These are phyloP conservation scores for Chytriomyces sp. DNA, from an alignment of 192 early-diverging fungal genomes.

Conservation along the genomic window DNA sequence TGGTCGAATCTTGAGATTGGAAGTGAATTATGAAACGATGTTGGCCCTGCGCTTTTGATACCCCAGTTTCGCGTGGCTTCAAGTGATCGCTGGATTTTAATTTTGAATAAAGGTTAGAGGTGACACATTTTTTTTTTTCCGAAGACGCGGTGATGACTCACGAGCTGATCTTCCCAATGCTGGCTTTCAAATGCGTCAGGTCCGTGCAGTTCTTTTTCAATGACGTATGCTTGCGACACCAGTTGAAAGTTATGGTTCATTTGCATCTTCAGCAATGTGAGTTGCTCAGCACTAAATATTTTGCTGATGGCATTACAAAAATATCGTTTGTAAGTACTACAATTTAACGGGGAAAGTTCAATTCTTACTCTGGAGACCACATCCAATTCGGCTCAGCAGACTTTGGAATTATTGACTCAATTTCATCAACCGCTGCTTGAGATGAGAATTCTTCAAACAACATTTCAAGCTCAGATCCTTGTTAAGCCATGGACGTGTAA, in stretches of 20 bases:
- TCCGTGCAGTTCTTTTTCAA: conserved; percentile 31
- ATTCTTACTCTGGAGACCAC: not conserved
- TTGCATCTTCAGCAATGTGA: conserved; percentile 17
- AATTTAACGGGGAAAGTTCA: not conserved
- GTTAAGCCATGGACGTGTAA: too few species aligned
- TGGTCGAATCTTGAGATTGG: conserved; percentile 14
- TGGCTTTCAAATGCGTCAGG: conserved; percentile 17
- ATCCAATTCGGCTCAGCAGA: not conserved
- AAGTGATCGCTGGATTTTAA: not conserved
- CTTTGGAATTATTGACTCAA: not conserved
- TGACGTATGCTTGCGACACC: conserved; percentile 26
- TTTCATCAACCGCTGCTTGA: not conserved
- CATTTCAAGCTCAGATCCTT: not conserved
- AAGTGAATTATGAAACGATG: conserved; percentile 5
- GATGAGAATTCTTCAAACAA: conserved; percentile 4
- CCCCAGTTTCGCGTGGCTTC: conserved; percentile 12
- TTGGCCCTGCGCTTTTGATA: conserved; percentile 10
- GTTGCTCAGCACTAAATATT: conserved; percentile 30
- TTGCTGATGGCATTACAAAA: not conserved
- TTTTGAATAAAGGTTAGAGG: not conserved
- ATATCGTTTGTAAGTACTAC: not conserved
- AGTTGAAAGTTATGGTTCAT: conserved; percentile 33
- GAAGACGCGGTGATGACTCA: not conserved
- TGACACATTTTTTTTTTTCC: not conserved
- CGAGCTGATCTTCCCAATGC: conserved; percentile 30